phyloP scores from a whole-genome alignment of 176 grass and related monocot genomes.

The Echinochloa phyllopogon region DNA sequence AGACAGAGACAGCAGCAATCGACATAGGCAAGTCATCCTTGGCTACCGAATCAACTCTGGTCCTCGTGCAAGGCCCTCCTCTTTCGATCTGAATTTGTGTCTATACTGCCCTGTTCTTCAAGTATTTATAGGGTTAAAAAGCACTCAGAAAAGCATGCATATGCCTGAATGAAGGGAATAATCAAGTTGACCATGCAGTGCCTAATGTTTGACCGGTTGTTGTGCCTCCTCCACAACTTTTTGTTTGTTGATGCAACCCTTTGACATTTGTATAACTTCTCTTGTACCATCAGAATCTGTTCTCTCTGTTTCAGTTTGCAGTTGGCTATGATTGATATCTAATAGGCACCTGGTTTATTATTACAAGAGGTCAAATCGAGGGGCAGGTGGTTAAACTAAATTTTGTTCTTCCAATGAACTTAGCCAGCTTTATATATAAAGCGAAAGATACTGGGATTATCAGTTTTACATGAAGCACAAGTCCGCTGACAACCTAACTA shows the following conservation, averaged over 20 bases:
- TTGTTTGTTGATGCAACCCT: background rate
- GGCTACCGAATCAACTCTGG: constrained; percentile 53
- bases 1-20: background rate
- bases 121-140: constrained; percentile 44
- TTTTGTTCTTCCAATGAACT: too few species aligned
- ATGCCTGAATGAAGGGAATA: constrained; percentile 5
- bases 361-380: background rate
- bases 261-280: constrained; percentile 25
- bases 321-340: background rate
- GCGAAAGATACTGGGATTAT: too few species aligned
- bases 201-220: background rate
- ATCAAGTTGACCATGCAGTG: background rate
- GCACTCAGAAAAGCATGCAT: constrained; percentile 1
- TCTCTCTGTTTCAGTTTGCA: background rate
- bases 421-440: too few species aligned
- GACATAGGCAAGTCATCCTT: constrained; percentile 58
- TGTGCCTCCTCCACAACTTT: constrained; percentile 9
- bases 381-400: too few species aligned
- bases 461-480: too few species aligned
- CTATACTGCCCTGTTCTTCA: background rate
- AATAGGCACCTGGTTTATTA: background rate
- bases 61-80: constrained; percentile 40
- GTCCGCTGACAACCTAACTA: too few species aligned
- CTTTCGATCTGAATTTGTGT: background rate
- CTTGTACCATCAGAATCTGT: constrained; percentile 40